phyloP scores from a whole-genome alignment of 345 rosid species.

The Gossypium raimondii region DNA sequence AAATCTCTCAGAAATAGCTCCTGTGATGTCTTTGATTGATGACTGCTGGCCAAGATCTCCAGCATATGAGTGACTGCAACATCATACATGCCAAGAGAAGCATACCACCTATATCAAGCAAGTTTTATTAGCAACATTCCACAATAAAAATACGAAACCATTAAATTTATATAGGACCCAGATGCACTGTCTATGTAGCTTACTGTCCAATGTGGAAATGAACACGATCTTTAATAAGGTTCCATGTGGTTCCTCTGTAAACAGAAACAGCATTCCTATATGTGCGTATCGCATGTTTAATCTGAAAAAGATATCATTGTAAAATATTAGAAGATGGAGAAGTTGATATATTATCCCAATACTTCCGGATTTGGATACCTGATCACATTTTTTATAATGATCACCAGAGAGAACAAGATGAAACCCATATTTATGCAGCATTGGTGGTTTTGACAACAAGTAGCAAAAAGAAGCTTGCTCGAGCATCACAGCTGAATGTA shows the following conservation, averaged over 20 bases:
- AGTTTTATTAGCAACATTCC: slow-evolving; percentile 15
- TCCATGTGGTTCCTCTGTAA: slow-evolving; percentile 79
- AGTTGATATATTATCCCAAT: slow-evolving; percentile 5
- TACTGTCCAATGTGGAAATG: slow-evolving; percentile 94
- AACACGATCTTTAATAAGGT: slow-evolving; percentile 88
- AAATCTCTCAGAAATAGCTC: slow-evolving; percentile 81
- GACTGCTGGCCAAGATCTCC: slow-evolving; percentile 73
- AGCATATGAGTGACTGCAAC: slow-evolving; percentile 72
- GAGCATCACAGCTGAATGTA: slow-evolving; percentile 96
- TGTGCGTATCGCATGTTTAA: slow-evolving; percentile 92
- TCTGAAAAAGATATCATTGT: slow-evolving; percentile 38
- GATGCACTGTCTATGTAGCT: slow-evolving; percentile 32
- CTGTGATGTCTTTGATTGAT: slow-evolving; percentile 85
- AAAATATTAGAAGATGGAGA: slow-evolving; percentile 23
- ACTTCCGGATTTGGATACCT: slow-evolving; percentile 47
- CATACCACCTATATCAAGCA: slow-evolving; percentile 70
- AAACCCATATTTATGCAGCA: slow-evolving; percentile 96
- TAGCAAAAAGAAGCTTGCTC: slow-evolving; percentile 99
- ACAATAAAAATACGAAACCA: slow-evolving; percentile 6
- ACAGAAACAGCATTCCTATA: slow-evolving; percentile 80
- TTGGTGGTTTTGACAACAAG: slow-evolving; percentile 76
- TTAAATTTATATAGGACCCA: slow-evolving; percentile 14
- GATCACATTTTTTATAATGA: slow-evolving; percentile 84
- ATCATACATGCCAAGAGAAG: slow-evolving; percentile 82
- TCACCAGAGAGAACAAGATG: slow-evolving; percentile 97